Percentiles rank a stretch among this genome's conserved stretches.
These are phyloP conservation scores for Cutaneotrichosporon curvatum DNA, from an alignment of 1,284 basidiomycete species.

Conservation along the genomic window DNA sequence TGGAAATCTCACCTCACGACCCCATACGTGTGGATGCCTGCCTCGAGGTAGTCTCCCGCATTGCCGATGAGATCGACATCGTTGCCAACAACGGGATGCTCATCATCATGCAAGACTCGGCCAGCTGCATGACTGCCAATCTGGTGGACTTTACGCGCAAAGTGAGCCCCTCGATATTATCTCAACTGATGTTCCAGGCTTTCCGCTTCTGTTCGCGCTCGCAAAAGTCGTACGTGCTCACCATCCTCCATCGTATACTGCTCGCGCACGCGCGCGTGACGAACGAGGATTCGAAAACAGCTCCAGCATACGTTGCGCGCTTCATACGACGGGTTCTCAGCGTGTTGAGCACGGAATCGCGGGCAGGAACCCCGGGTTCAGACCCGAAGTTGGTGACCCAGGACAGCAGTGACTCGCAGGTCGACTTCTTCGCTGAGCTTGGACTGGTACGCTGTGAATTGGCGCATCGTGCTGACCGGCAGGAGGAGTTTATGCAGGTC, in stretches of 20 bases:
- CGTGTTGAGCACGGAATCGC: constrained; percentile 11
- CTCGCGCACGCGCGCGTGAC: constrained; percentile 16
- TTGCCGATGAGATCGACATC: constrained; percentile 28
- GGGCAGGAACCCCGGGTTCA: not conserved
- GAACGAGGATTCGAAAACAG: constrained; percentile 15
- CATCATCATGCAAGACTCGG: constrained; percentile 35
- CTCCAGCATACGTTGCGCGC: constrained; percentile 19
- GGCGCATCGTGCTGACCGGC: not conserved
- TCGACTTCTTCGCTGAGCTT: constrained; percentile 17
- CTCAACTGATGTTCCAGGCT: constrained; percentile 11
- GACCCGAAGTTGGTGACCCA: not conserved
- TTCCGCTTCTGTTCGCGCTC: constrained; percentile 21
- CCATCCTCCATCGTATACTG: constrained; percentile 16
- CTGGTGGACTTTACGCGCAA: constrained; percentile 27
- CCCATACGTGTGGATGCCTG: constrained; percentile 25
- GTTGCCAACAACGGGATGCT: constrained; percentile 25
- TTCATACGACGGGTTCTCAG: constrained; percentile 16
- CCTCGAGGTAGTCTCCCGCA: constrained; percentile 20
- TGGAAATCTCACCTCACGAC: constrained; percentile 19
- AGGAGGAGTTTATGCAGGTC: constrained; percentile 27
- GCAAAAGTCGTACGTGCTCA: constrained; percentile 15
- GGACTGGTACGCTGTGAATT: constrained; percentile 3
- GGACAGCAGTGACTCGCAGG: not conserved
- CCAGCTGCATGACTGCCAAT: constrained; percentile 29
- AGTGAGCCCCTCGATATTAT: constrained; percentile 6